phyloP scores from a whole-genome alignment of 2,329 filamentous ascomycete genomes.

The Claviceps paspali region DNA sequence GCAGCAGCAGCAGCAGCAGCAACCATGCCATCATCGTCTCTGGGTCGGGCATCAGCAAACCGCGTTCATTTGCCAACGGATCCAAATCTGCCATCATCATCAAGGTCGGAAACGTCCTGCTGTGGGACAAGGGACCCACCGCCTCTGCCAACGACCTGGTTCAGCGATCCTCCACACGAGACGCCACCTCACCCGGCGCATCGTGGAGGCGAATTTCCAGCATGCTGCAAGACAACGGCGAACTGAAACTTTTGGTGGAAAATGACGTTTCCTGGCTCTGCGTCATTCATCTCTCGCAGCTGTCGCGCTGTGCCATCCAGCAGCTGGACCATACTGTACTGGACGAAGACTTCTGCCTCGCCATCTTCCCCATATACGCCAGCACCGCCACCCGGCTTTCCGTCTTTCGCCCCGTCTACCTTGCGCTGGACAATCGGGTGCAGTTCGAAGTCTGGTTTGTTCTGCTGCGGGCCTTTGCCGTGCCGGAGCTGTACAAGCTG shows the following conservation, averaged over 20 bases:
- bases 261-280: conserved; percentile 67
- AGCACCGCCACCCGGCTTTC: conserved; percentile 57
- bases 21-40: conserved; percentile 17
- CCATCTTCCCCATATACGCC: conserved; percentile 87
- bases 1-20: conserved; percentile 11
- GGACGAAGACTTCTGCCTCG: conserved; percentile 85
- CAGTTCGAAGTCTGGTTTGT: conserved; percentile 98
- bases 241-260: conserved; percentile 81
- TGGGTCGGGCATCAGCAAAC: conserved; percentile 28
- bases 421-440: conserved; percentile 72
- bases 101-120: conserved; percentile 80
- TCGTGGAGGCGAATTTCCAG: conserved; percentile 84
- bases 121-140: conserved; percentile 69
- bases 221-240: conserved; percentile 86
- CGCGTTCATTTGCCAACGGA: conserved; percentile 19
- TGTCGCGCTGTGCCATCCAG: conserved; percentile 83
- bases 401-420: conserved; percentile 73
- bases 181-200: conserved; percentile 35
- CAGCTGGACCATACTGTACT: conserved; percentile 79
- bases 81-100: conserved; percentile 53
- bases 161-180: conserved; percentile 40
- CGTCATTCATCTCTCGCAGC: conserved; percentile 72
- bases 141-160: conserved; percentile 39
- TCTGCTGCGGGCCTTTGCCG: conserved; percentile 74
- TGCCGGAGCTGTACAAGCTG: conserved; percentile 74